These are phyloP conservation scores for Posidonia australis DNA, from an alignment of 106 monocot species.

Conservation along the genomic window DNA sequence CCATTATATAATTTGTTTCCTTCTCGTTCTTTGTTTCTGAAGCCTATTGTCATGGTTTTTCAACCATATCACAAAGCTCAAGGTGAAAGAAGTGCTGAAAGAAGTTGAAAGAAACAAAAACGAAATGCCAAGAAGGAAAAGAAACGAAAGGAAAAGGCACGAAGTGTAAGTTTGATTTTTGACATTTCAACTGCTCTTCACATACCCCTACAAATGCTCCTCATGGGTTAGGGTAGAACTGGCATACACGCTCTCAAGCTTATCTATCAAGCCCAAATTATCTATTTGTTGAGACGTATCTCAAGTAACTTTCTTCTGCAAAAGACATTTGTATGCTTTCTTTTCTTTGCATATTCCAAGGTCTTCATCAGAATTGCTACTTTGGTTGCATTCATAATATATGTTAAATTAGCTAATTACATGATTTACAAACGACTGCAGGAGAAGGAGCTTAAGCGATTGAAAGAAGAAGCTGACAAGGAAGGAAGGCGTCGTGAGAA, in stretches of 20 bases:
- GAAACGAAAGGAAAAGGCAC: constrained; percentile 50
- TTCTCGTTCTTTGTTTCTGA: neutral
- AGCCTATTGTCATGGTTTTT: neutral
- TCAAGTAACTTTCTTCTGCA: too few species aligned
- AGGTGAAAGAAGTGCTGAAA: constrained; percentile 49
- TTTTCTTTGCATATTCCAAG: too few species aligned
- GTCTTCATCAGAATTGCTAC: neutral
- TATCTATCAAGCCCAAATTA: too few species aligned
- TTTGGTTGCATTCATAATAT: neutral
- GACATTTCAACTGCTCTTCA: neutral
- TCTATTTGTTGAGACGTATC: too few species aligned
- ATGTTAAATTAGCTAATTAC: neutral
- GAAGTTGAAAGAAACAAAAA: constrained; percentile 42
- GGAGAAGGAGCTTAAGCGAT: constrained; percentile 60
- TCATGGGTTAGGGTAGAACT: too few species aligned
- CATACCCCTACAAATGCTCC: too few species aligned
- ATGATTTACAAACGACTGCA: constrained; percentile 7
- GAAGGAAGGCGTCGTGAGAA: constrained; percentile 31
- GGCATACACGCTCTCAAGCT: too few species aligned
- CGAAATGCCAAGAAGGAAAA: constrained; percentile 45
- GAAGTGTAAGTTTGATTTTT: constrained; percentile 35
- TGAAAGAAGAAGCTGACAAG: constrained; percentile 39
- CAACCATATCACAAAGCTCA: constrained; percentile 21
- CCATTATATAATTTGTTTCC: too few species aligned
- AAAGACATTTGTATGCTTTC: neutral